Base-by-base conservation (phyloP, 768 basidiomycete species). In the Saitozyma sp. region DNA sequence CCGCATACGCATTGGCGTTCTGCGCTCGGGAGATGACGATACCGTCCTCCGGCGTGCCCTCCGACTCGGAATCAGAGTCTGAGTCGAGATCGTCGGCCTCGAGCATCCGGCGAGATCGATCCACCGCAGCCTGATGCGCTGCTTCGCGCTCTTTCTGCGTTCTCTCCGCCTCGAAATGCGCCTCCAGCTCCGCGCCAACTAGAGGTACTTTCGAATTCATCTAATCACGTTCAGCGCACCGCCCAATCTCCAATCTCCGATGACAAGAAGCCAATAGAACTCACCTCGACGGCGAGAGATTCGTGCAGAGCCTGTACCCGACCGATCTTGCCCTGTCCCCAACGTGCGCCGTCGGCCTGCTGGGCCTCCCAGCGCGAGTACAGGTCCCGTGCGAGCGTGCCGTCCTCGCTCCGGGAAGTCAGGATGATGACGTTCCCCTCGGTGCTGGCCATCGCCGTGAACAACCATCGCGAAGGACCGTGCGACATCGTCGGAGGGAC, bases 401-500 rank as follows among this genome's bases (percentile, higher is more conserved):
- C 88, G 54, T 89, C 87, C 69, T 92, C 89, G 42, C 88, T 85
- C 40, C 88, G 84, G 5, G 84, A 83, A 0, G 95, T 96, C 48
- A 98, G 84, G 4, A 99, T 83, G 39, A 99, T 85, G 57, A 96
- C 88, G 68, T 95, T 95, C 63, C 88, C 88, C 0, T 89, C 86
- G 6, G 88, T 84, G 8, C 86, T 83, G 4, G 92, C 92, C 80
- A 97, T 93, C 56, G 91, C 86, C 14, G 86, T 84, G 77, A 99
- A 97, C 4, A 98, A 79, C 41, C 85, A 83, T 50, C 96, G 86
- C 0, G 93, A 94, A 9, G 91, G 88, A 1, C 95, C 95, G 71
- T 97, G 90, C 0, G 92, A 94, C 53, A 99, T 83, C 4, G 91
- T 91, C 0, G 91, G 88, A 1, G 96, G 96, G 37, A 95, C 89